Conservation (phyloP, 106 monocot genomes). For the Vanilla planifolia region DNA sequence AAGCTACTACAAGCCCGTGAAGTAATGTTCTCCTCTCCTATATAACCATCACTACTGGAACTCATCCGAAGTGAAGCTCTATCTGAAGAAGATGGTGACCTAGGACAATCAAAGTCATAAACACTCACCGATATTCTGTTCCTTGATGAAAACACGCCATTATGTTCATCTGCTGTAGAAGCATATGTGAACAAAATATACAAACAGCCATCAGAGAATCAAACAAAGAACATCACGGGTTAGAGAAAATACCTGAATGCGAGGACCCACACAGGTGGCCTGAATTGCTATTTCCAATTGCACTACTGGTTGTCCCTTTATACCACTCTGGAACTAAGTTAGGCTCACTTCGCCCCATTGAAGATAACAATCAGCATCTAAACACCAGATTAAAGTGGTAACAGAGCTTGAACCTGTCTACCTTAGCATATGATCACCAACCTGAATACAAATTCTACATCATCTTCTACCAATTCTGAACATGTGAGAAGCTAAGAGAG, state of each 20-base stretch:
- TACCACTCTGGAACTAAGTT: slow-evolving; percentile 5
- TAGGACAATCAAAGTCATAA: slow-evolving; percentile 24
- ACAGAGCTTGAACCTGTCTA: background rate
- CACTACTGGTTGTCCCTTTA: slow-evolving; percentile 8
- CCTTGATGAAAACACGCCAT: slow-evolving; percentile 17
- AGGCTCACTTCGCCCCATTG: slow-evolving; percentile 4
- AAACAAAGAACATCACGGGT: background rate
- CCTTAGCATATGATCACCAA: background rate
- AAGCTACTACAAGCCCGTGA: slow-evolving; percentile 49
- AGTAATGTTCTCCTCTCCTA: slow-evolving; percentile 20
- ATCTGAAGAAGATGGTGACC: slow-evolving; percentile 10
- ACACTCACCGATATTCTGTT: slow-evolving; percentile 25
- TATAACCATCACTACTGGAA: slow-evolving; percentile 26
- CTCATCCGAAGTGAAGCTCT: slow-evolving; percentile 12
- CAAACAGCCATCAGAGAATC: too few species aligned
- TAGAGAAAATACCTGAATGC: slow-evolving; percentile 9
- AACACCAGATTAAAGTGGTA: background rate
- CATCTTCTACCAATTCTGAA: background rate
- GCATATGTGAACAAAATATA: slow-evolving; percentile 10
- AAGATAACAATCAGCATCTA: slow-evolving; percentile 1
- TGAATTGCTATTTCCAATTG: background rate
- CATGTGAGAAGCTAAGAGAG: background rate
- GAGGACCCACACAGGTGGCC: background rate
- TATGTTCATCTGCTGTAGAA: slow-evolving; percentile 26
- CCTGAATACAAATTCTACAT: background rate